Percentiles rank a stretch among this genome's conserved stretches.
Evolutionary conservation across 306 rosid species (phyloP).

Genomic region (Purshia tridentata): DNA sequence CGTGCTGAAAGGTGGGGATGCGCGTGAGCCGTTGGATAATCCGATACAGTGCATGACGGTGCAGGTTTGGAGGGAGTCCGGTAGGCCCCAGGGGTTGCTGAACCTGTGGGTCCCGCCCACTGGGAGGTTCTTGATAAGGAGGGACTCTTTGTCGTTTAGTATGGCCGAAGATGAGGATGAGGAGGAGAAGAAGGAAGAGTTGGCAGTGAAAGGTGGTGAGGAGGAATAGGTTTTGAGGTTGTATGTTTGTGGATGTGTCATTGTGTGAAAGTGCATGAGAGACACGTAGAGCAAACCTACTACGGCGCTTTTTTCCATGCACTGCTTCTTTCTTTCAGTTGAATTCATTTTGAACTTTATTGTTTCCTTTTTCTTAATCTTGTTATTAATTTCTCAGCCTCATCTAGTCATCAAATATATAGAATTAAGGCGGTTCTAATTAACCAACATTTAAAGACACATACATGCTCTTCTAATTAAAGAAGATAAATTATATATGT

Average conservation of each 20-base stretch:
- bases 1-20: slow-evolving; percentile 30
- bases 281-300: background rate
- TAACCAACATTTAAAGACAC: no score
- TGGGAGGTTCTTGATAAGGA: slow-evolving; percentile 30
- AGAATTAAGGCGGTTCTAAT: no score
- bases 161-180: background rate
- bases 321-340: no score
- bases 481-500: no score
- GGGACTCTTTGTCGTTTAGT: slow-evolving; percentile 26
- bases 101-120: slow-evolving; percentile 30
- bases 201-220: background rate
- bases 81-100: slow-evolving; percentile 25
- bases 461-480: no score
- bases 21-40: slow-evolving; percentile 15
- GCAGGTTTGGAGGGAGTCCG: slow-evolving; percentile 27
- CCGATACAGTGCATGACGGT: slow-evolving; percentile 28
- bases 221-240: background rate
- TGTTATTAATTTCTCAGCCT: background rate
- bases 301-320: no score
- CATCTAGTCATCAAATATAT: no score
- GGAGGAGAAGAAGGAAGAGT: background rate
- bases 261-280: background rate
- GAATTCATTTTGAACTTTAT: background rate
- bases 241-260: background rate
- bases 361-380: background rate